Evolutionary conservation across 495 filamentous ascomycete species (phyloP).

Genomic region (Neurospora tetraspora): DNA sequence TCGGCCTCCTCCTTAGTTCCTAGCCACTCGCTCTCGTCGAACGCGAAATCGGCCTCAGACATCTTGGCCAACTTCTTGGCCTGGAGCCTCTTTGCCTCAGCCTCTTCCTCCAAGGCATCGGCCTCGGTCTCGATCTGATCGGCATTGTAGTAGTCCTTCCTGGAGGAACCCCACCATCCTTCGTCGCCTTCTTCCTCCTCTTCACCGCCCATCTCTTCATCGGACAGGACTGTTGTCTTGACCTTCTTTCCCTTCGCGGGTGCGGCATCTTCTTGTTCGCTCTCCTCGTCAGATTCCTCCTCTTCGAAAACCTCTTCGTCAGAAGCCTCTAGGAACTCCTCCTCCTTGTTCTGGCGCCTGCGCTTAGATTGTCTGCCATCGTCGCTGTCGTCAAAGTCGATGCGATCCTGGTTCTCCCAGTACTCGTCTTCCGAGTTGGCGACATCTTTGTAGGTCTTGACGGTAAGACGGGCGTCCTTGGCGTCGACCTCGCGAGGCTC

Average conservation of each 20-base stretch:
- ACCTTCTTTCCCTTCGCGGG: constrained; percentile 11
- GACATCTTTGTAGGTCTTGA: constrained; percentile 70
- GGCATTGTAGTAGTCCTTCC: constrained; percentile 84
- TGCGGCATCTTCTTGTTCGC: constrained; percentile 15
- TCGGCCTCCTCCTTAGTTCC: constrained; percentile 33
- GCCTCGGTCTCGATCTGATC: constrained; percentile 83
- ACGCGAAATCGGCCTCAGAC: constrained; percentile 83
- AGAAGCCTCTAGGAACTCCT: constrained; percentile 52
- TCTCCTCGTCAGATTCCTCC: constrained; percentile 41
- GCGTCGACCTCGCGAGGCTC: constrained; percentile 41
- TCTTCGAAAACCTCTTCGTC: constrained; percentile 70
- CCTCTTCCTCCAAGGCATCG: constrained; percentile 86
- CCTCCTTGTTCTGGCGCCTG: constrained; percentile 53
- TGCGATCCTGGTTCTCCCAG: constrained; percentile 68
- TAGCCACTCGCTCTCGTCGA: constrained; percentile 80
- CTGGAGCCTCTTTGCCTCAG: constrained; percentile 76
- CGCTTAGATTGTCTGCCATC: constrained; percentile 71
- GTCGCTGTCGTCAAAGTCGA: constrained; percentile 74
- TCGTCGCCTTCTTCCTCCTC: constrained; percentile 65
- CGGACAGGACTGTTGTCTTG: constrained; percentile 20
- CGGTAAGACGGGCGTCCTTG: constrained; percentile 45
- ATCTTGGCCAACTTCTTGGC: constrained; percentile 79
- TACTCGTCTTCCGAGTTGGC: constrained; percentile 92
- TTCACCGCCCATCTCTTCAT: constrained; percentile 33
- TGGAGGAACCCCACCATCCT: constrained; percentile 77